Evolutionary conservation across 179 eudicot genomes (phyloP), one percentile per base, ranked within the genome.

Genomic region (Carnegiea gigantea): DNA sequence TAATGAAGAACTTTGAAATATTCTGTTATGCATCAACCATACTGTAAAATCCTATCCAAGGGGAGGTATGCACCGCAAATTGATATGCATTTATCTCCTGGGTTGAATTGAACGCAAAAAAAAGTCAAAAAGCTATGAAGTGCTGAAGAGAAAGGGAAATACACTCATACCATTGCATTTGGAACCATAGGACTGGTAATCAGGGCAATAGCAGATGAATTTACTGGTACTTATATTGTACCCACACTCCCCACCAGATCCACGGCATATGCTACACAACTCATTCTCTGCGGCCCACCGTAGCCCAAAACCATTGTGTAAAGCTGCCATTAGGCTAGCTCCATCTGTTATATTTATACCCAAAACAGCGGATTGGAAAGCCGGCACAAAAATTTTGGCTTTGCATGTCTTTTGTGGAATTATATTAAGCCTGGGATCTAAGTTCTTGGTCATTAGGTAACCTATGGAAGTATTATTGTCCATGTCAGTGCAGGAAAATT

Each of bases 191-290:
- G 84, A 21, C 5, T 71, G 36, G 23, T 54, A 15, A 57, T 88
- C 83, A 20, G 23, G 11, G 53, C 91, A 89, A 75, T 82, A 78
- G 49, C 95, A 90, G 8, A 0, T 40, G 44, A 40, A 60, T 83
- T 76, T 53, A 0, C 15, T 13, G 12, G 78, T 23, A 44, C 24
- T 73, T 17, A 36, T 18, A 49, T 88, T 4, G n/a, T 77, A 85
- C 73, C 95, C 95, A 67, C 95, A 92, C 72, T 53, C 44, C 49
- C 93, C 93, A 28, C 82, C 74, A 1, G 86, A 80, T 1, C 0
- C 4, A 1, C 17, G 78, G 70, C 93, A 92, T 8, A 0, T 20
- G 17, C 14, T n/a, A 24, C 97, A 92, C 57, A 2, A 0, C 0
- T 6, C 10, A 21, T 87, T 85, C 21, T 87, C 82, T 3, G 91